Conservation (phyloP, 2,329 filamentous ascomycete genomes). For the Alternaria hordeiaustralica region DNA sequence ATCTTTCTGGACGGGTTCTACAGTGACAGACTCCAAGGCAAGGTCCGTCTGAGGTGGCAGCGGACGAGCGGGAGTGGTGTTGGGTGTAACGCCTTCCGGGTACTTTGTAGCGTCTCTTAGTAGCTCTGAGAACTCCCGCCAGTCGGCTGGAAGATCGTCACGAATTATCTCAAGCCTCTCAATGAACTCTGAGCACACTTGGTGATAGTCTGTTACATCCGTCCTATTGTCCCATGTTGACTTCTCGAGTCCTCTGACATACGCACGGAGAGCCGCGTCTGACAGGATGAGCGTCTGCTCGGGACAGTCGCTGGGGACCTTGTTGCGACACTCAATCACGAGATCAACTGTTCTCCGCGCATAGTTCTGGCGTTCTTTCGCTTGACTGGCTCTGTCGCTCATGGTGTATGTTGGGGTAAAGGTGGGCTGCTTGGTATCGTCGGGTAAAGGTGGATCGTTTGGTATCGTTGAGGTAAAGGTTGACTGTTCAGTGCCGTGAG, state of each 20-base stretch:
- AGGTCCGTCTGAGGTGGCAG: background rate
- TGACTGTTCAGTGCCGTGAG: background rate
- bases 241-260: background rate
- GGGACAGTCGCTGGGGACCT: background rate
- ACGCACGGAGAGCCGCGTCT: background rate
- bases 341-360: background rate
- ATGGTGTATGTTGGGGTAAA: background rate
- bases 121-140: background rate
- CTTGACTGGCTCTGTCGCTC: background rate
- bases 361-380: background rate
- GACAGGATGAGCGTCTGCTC: background rate
- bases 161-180: background rate
- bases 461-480: background rate
- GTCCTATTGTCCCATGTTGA: background rate
- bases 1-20: background rate
- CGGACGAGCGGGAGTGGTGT: background rate
- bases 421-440: background rate
- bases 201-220: background rate
- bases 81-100: background rate
- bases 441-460: background rate
- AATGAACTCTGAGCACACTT: background rate
- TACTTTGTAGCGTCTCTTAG: background rate
- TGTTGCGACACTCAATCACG: background rate
- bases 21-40: background rate
- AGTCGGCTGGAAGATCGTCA: background rate